Base-by-base conservation (phyloP, 1,284 basidiomycete species). In the Inonotus hispidus region DNA sequence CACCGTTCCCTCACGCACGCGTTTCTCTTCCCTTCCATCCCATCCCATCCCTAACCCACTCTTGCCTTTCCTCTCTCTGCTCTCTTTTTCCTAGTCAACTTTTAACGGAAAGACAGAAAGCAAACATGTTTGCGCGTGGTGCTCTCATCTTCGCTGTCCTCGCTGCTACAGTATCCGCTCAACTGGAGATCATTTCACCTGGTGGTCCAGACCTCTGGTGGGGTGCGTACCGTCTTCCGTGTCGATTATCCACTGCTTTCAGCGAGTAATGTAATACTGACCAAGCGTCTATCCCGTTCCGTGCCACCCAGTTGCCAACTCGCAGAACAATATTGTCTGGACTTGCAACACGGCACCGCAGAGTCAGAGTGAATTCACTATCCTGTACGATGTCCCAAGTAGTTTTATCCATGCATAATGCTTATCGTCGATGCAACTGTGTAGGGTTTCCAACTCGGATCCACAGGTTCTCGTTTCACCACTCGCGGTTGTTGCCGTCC, bases 401-500 rank as follows among this genome's bases (percentile, higher is more conserved):
- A 32, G 32, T 8, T 32, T 32, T 32, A 8, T 32, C 8, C 32
- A 32, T 32, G 3, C 32, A 32, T 32, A 8, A 8, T 8, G 3
- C 8, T 32, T 3, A 8, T 32, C 4, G 3, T 8, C 14, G 16
- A n/a, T n/a, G 16, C n/a, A 21, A 43, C 32, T 43, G 2, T 8
- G 38, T 38, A 82, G 80, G 27, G 50, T 82, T 52, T 67, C 71
- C 57, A 82, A 81, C 72, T 65, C 72, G 8, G 64, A 79, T 68
- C 61, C 62, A 0, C 25, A 65, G 21, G 66, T 79, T 60, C 68
- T 80, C 55, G 6, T 59, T 16, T 59, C 71, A 1, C 68, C 76
- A 19, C 65, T 69, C n/a, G 73, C 80, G 25, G 71, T 81, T 70
- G 77, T 88, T 50, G 71, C 82, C 37, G 70, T 78, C 58, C 71